Evolutionary conservation across 352 stramenopile genomes (phyloP).

Genomic region (Pythium coloratum): DNA sequence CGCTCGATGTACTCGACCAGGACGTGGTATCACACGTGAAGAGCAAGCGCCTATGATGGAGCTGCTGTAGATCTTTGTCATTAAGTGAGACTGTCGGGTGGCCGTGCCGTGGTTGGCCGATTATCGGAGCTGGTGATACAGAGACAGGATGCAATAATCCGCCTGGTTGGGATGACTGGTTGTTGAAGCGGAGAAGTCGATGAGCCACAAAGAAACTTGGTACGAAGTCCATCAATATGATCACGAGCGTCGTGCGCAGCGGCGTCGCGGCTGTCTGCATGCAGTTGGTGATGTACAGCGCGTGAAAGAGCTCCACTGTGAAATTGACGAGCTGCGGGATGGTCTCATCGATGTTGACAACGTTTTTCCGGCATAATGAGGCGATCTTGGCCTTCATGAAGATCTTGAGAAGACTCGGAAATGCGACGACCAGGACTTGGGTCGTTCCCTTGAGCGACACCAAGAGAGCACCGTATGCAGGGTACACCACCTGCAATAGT

Average conservation of each 20-base stretch:
- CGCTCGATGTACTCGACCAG: slow-evolving; percentile 34
- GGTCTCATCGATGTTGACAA: not conserved
- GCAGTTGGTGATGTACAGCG: not conserved
- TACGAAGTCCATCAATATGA: not conserved
- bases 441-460: not conserved
- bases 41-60: not conserved
- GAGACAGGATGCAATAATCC: not conserved
- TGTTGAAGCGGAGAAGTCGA: not conserved
- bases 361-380: not conserved
- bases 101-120: not conserved
- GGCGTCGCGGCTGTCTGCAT: not conserved
- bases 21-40: slow-evolving; percentile 7
- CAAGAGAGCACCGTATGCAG: not conserved
- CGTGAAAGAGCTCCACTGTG: not conserved
- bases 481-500: not conserved
- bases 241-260: not conserved
- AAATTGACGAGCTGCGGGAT: not conserved
- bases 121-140: not conserved
- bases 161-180: not conserved
- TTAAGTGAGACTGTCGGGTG: too few species aligned
- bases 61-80: not conserved
- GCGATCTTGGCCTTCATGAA: slow-evolving; percentile 1
- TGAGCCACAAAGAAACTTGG: not conserved
- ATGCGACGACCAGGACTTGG: not conserved
- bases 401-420: not conserved